phyloP scores from a whole-genome alignment of 2,329 filamentous ascomycete species.

The Sporothrix inflata region DNA sequence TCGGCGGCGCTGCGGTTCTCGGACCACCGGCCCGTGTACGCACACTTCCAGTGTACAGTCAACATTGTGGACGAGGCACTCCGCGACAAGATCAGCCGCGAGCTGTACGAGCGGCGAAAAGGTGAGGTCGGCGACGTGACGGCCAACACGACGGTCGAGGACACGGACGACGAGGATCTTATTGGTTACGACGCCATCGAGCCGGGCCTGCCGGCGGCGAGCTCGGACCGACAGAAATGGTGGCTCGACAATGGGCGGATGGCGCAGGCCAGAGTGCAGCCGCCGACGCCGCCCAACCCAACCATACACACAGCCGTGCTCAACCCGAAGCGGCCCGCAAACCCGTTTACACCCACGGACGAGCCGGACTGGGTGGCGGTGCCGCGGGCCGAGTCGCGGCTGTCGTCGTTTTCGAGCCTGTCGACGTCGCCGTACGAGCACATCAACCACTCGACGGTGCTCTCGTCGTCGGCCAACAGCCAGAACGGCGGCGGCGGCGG shows the following conservation, averaged over 20 bases:
- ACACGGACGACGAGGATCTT: constrained; percentile 76
- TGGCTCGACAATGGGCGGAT: constrained; percentile 73
- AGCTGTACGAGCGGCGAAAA: constrained; percentile 73
- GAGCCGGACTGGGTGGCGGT: constrained; percentile 85
- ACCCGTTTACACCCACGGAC: constrained; percentile 75
- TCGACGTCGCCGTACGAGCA: constrained; percentile 64
- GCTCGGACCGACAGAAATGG: constrained; percentile 71
- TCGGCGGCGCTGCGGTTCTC: constrained; percentile 84
- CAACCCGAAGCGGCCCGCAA: constrained; percentile 75
- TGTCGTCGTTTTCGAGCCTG: constrained; percentile 59
- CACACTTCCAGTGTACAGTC: constrained; percentile 81
- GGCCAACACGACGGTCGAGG: constrained; percentile 58
- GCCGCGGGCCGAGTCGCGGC: constrained; percentile 56
- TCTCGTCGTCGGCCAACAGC: constrained; percentile 51
- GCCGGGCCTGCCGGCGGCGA: constrained; percentile 71
- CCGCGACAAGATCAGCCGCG: constrained; percentile 72
- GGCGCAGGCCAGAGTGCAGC: constrained; percentile 71
- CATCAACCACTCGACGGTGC: constrained; percentile 53
- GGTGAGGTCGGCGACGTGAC: constrained; percentile 67
- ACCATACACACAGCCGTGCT: constrained; percentile 60
- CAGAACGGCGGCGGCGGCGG: constrained; percentile 34
- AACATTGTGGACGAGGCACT: constrained; percentile 75
- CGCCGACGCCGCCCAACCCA: constrained; percentile 57
- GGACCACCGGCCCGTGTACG: constrained; percentile 94
- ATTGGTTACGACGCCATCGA: constrained; percentile 82